phyloP scores from a whole-genome alignment of 768 basidiomycete genomes.

The Suillus decipiens region DNA sequence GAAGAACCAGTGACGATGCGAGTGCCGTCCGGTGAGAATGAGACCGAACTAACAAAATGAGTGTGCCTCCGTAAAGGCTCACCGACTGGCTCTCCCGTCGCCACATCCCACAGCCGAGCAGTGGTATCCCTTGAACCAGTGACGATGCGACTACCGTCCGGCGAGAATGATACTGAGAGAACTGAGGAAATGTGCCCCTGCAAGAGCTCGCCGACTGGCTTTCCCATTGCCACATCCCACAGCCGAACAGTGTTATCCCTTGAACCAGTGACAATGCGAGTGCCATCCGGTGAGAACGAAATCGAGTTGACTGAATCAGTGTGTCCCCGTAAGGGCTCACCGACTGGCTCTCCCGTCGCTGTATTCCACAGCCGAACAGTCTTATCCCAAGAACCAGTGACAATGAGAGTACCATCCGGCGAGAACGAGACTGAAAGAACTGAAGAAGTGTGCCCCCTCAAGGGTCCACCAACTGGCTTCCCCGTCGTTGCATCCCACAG shows the following conservation, averaged over 20 bases:
- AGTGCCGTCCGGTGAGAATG: neutral
- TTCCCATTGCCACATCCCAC: too few relatives aligned
- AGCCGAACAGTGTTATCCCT: too few relatives aligned
- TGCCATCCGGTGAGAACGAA: too few relatives aligned
- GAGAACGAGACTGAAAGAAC: neutral
- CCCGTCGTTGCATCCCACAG: neutral
- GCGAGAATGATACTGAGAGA: neutral
- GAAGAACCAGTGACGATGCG: neutral
- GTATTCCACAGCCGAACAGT: neutral
- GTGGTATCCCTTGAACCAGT: neutral
- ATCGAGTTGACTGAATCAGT: rapidly evolving
- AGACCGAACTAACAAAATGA: rapidly evolving
- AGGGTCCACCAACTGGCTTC: neutral
- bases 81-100: neutral
- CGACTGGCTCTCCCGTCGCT: neutral
- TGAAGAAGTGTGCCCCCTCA: neutral
- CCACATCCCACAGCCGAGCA: neutral
- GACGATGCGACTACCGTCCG: neutral
- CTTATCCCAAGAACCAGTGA: neutral
- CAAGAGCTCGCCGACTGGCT: too few relatives aligned
- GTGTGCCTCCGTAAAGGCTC: neutral
- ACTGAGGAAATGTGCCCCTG: too few relatives aligned
- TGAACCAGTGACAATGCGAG: too few relatives aligned
- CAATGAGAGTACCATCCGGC: neutral
- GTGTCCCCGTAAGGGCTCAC: neutral